phyloP scores from a whole-genome alignment of 352 stramenopile genomes.

The Pythium diclinum region DNA sequence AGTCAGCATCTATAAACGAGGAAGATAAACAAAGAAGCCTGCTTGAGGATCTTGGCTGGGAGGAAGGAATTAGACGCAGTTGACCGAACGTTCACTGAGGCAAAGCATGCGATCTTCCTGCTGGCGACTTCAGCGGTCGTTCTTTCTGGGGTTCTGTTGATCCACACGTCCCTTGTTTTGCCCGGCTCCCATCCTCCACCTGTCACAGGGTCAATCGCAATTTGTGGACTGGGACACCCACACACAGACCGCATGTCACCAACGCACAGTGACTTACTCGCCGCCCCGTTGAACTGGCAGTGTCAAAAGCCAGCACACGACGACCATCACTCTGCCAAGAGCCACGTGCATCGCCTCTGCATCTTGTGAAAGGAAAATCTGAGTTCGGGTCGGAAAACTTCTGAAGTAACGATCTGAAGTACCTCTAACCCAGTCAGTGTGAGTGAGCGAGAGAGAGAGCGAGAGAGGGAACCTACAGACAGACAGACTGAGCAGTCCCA shows the following conservation, averaged over 20 bases:
- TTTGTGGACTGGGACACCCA: background rate
- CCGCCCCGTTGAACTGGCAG: background rate
- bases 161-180: background rate
- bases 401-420: conserved; percentile 3
- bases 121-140: conserved; percentile 3
- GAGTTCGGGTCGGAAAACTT: conserved; percentile 5
- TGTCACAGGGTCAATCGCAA: background rate
- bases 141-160: background rate
- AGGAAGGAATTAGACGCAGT: background rate
- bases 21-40: conserved; percentile 1
- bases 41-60: background rate
- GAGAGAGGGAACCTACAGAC: no score
- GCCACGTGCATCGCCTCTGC: background rate
- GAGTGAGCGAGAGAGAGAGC: background rate
- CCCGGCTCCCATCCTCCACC: background rate
- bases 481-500: background rate
- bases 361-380: conserved; percentile 7
- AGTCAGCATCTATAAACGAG: background rate
- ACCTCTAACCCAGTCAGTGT: background rate
- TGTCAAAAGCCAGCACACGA: background rate
- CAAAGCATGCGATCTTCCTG: background rate
- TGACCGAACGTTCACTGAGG: background rate
- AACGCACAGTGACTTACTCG: background rate
- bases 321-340: conserved; percentile 2
- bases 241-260: background rate